phyloP scores from a whole-genome alignment of 1,284 basidiomycete species.

The Ganoderma leucocontextum region DNA sequence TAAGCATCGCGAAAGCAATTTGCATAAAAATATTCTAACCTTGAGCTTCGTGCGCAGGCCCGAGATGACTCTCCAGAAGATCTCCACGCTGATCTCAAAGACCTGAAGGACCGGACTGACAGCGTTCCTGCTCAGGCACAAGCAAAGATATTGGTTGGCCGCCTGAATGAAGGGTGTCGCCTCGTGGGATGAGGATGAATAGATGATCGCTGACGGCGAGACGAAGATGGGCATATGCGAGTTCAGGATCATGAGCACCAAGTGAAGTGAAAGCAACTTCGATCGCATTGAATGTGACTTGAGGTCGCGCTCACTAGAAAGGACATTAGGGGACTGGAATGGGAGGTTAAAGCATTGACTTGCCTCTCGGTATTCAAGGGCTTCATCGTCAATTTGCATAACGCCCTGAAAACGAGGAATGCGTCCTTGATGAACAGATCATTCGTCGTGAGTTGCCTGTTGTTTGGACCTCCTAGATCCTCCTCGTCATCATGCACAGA shows the following conservation, averaged over 20 bases:
- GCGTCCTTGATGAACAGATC: constrained; percentile 96
- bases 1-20: constrained; percentile 8
- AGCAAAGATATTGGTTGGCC: constrained; percentile 94
- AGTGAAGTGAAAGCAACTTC: constrained; percentile 91
- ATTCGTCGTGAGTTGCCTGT: constrained; percentile 58
- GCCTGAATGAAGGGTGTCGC: constrained; percentile 91
- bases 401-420: constrained; percentile 93
- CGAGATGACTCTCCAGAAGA: constrained; percentile 96
- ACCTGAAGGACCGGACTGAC: constrained; percentile 96
- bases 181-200: constrained; percentile 87
- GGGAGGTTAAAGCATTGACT: constrained; percentile 30
- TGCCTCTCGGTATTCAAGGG: constrained; percentile 92
- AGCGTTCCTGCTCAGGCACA: constrained; percentile 94
- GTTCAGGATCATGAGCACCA: constrained; percentile 92
- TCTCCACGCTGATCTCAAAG: constrained; percentile 98
- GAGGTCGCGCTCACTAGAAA: constrained; percentile 84
- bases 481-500: constrained; percentile 35
- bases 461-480: constrained; percentile 13
- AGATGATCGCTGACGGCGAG: constrained; percentile 86
- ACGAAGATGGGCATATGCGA: constrained; percentile 91
- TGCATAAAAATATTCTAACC: constrained; percentile 50
- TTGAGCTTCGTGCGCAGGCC: constrained; percentile 97
- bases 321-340: neutral
- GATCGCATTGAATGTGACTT: constrained; percentile 97
- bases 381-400: constrained; percentile 99